Base-by-base conservation (phyloP, 2,329 filamentous ascomycete species). In the Pleochaeta shiraiana region DNA sequence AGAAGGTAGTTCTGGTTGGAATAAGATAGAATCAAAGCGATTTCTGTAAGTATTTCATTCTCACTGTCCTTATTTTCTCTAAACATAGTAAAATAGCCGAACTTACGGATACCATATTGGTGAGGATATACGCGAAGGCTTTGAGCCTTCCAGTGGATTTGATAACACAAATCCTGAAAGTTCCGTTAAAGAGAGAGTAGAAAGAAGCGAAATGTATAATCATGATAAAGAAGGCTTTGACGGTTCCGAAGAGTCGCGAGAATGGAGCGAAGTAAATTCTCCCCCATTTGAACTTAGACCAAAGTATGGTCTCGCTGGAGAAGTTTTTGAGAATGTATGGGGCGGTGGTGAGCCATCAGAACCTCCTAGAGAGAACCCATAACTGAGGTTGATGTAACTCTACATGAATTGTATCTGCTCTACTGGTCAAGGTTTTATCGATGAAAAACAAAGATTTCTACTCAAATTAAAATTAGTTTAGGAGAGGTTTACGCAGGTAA, bases 1-100 rank as follows among this genome's bases (percentile, higher is more conserved):
- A 70, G 83, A 85, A 72, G 80, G 81, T 61, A 80, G 82, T 30
- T 77, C 83, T 30, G 79, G 77, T 21, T 83, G 81, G 79, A 83
- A 84, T 67, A 77, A 79, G 62, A 76, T 76, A 11, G 77, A 81
- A 66, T 74, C 77, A 21, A 80, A 78, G 68, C 79, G 80, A 66
- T 83, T 77, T 72, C 76, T 83, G 76, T 79, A 74, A 74, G 78
- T 43, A 50, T 9, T 9, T 26, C 14, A 12, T 26, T n/a, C 1
- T n/a, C n/a, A n/a, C n/a, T n/a, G n/a, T n/a, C n/a, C n/a, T n/a
- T n/a, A n/a, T n/a, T n/a, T n/a, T n/a, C n/a, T n/a, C n/a, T n/a
- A n/a, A n/a, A n/a, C n/a, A n/a, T n/a, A n/a, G n/a, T n/a, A n/a
- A 31, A 43, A 45, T 28, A 82, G 75, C 66, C 77, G 72, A 65